Base-by-base conservation (phyloP, 2,329 filamentous ascomycete species). In the Trichoderma hamatum region DNA sequence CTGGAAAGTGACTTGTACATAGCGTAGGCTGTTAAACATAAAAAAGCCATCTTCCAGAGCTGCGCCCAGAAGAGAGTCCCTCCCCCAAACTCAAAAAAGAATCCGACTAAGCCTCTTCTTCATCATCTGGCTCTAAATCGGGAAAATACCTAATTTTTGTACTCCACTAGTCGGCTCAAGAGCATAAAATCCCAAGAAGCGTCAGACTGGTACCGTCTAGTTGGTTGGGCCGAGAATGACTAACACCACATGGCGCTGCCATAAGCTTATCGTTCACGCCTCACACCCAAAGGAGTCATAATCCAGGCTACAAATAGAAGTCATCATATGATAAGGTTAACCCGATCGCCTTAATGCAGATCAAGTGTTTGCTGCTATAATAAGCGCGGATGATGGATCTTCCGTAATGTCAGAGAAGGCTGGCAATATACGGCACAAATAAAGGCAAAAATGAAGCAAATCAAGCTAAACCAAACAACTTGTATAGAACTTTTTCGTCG, bases 241-340 rank as follows among this genome's bases (percentile, higher is more conserved):
- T 55, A 21, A 49, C 39, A 43, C 36, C 63, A 66, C 63, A 56
- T 58, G 63, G 63, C 52, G 36, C 51, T 56, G 63, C 52, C 36
- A 55, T 66, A 66, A 66, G 63, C 63, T 58, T 56, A 58, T 66
- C 30, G 55, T 56, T 56, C 26, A 24, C 21, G 39, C 39, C 39
- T 43, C 39, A 43, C 52, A 49, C 26, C 49, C 14, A 32, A 19
- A 49, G 16, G 13, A 3, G 21, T 36, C 30, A 30, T 30, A 30
- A 30, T 51, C 11, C 7, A 9, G 7, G 14, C 14, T 16, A 43
- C 26, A 51, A 30, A 13, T 34, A 43, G 61, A 43, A n/a, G 11
- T 3, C 24, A 55, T 65, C 62, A 30, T 32, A 6, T 55, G 62
- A 43, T 30, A 21, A 65, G 10, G 24, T 30, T 6, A 56, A 49